phyloP scores from a whole-genome alignment of 495 filamentous ascomycete genomes.

The Hypoxylon trugodes region DNA sequence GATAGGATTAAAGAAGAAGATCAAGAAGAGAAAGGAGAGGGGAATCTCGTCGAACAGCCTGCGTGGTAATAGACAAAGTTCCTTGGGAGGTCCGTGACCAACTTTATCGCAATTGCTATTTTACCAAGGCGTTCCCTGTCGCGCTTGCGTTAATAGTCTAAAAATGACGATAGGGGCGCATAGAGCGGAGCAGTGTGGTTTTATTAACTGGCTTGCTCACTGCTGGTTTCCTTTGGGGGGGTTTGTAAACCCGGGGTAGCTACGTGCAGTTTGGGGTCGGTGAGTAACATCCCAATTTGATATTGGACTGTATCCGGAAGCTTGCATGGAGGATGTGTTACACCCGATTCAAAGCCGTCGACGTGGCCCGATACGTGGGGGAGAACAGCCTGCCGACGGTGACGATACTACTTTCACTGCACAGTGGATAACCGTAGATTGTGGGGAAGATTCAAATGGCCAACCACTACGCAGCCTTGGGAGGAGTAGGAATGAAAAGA shows the following conservation, averaged over 20 bases:
- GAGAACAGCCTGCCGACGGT: background rate
- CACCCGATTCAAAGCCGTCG: no score
- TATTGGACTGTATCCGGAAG: background rate
- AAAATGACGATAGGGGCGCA: background rate
- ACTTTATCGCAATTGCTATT: background rate
- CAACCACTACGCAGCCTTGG: no score
- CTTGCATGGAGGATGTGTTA: background rate
- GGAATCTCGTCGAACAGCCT: background rate
- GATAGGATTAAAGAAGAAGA: background rate
- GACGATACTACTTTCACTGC: no score
- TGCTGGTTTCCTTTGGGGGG: background rate
- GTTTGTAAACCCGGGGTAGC: background rate
- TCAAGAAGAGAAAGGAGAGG: background rate
- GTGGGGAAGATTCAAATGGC: no score
- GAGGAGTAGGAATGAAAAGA: no score
- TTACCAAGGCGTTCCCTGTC: background rate
- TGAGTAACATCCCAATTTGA: background rate
- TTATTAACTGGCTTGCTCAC: background rate
- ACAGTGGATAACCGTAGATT: no score
- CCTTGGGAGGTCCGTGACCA: background rate
- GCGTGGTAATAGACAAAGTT: background rate
- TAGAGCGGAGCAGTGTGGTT: slow-evolving; percentile 3
- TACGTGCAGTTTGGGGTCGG: background rate
- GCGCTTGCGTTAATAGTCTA: background rate
- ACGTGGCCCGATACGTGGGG: background rate